Evolutionary conservation across 257 asterid species (phyloP).

Genomic region (Ajuga chamaepitys): DNA sequence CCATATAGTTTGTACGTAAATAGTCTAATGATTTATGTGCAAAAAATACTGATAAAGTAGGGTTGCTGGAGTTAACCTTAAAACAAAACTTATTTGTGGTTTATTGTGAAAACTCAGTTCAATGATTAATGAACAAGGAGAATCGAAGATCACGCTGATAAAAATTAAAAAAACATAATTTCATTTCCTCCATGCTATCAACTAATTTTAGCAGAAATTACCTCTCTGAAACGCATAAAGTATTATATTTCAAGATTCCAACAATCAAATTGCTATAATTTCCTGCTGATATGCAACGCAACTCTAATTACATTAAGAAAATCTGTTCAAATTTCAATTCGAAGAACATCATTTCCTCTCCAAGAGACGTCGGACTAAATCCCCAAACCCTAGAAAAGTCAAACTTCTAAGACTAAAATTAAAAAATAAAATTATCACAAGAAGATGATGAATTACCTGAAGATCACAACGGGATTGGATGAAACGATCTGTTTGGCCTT

Average conservation of each 20-base stretch:
- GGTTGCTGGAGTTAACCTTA: no score
- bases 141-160: no score
- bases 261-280: neutral
- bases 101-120: no score
- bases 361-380: neutral
- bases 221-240: neutral
- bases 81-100: no score
- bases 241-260: neutral
- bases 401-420: neutral
- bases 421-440: neutral
- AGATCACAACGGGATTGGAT: constrained; percentile 63
- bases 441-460: constrained; percentile 33
- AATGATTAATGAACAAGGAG: no score
- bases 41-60: no score
- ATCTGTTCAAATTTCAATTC: no score
- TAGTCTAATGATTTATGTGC: no score
- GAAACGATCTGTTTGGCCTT: constrained; percentile 67
- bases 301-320: no score
- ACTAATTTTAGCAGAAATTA: neutral
- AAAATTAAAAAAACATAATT: neutral
- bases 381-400: neutral
- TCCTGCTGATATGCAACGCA: no score
- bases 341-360: neutral
- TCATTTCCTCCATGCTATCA: neutral
- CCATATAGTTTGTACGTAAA: no score